These are phyloP conservation scores for Saccharum spontaneum DNA, from an alignment of 176 grass and related monocot species.

Conservation along the genomic window DNA sequence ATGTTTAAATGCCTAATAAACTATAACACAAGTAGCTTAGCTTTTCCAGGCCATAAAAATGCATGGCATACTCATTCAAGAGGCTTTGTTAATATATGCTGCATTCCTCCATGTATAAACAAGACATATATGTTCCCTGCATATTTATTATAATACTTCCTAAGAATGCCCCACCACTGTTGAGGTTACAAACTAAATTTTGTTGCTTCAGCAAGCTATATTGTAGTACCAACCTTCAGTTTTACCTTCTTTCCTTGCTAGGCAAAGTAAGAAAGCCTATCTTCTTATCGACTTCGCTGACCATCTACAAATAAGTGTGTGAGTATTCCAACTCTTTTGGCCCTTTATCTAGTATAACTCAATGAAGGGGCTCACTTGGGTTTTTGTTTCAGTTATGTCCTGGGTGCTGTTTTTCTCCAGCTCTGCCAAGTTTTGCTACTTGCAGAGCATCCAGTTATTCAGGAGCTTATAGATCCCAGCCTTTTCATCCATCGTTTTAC, in stretches of 20 bases:
- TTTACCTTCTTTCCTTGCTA: slow-evolving; percentile 40
- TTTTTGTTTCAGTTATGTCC: slow-evolving; percentile 81
- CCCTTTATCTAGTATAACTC: not conserved
- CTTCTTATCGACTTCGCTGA: slow-evolving; percentile 92
- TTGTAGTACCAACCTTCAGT: not conserved
- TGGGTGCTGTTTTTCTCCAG: slow-evolving; percentile 89
- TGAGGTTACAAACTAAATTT: not conserved
- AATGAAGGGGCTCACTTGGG: slow-evolving; percentile 18
- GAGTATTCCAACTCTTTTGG: slow-evolving; percentile 30
- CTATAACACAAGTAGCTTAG: not conserved
- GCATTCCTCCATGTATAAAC: not conserved
- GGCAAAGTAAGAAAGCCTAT: slow-evolving; percentile 71
- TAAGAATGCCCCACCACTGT: not conserved
- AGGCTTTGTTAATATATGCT: not conserved
- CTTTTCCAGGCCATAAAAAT: not conserved
- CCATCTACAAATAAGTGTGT: slow-evolving; percentile 83
- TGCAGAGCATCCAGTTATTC: slow-evolving; percentile 65
- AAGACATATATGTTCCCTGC: not conserved
- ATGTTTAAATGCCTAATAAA: slow-evolving; percentile 15
- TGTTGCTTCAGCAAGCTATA: not conserved
- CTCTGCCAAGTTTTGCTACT: slow-evolving; percentile 75
- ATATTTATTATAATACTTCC: not conserved
- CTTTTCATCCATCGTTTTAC: slow-evolving; percentile 95
- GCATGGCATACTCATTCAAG: not conserved
- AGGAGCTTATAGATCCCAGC: slow-evolving; percentile 82